Evolutionary conservation across 257 asterid genomes (phyloP).

Genomic region (Lithospermum erythrorhizon): DNA sequence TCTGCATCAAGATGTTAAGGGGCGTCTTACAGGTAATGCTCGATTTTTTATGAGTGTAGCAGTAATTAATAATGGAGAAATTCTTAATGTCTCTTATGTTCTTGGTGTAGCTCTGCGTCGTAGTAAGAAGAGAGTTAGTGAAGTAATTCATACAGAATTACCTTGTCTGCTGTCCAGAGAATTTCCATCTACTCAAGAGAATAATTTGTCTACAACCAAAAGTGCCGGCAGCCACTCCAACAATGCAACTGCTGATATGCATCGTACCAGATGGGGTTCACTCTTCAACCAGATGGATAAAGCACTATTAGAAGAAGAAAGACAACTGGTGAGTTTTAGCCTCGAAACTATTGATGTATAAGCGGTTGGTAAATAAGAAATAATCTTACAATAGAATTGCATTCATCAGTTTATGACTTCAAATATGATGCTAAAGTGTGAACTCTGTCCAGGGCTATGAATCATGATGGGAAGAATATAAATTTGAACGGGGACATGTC

Average conservation of each 20-base stretch:
- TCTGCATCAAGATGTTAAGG: constrained; percentile 69
- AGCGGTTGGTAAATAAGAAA: too few relatives aligned
- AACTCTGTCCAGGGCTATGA: too few relatives aligned
- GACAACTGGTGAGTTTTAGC: constrained; percentile 43
- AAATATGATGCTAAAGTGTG: background rate
- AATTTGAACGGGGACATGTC: background rate
- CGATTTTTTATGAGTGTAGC: constrained; percentile 2
- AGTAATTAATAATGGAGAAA: background rate
- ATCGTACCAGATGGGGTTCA: constrained; percentile 53
- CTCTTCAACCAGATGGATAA: constrained; percentile 65
- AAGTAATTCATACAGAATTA: constrained; percentile 56
- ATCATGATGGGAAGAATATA: too few relatives aligned
- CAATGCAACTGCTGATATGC: constrained; percentile 40
- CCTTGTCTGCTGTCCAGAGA: constrained; percentile 61
- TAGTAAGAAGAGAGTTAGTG: constrained; percentile 71
- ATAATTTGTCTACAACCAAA: constrained; percentile 12
- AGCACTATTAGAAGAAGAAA: constrained; percentile 77
- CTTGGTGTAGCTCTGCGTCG: constrained; percentile 59
- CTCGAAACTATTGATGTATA: background rate
- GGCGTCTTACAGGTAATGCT: constrained; percentile 72
- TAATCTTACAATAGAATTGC: background rate
- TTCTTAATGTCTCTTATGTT: constrained; percentile 10
- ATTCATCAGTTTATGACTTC: background rate
- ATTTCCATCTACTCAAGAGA: constrained; percentile 39
- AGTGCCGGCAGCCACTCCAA: constrained; percentile 16